Evolutionary conservation across 1,139 yeast species (phyloP).

Genomic region (Hyphopichia fennica): DNA sequence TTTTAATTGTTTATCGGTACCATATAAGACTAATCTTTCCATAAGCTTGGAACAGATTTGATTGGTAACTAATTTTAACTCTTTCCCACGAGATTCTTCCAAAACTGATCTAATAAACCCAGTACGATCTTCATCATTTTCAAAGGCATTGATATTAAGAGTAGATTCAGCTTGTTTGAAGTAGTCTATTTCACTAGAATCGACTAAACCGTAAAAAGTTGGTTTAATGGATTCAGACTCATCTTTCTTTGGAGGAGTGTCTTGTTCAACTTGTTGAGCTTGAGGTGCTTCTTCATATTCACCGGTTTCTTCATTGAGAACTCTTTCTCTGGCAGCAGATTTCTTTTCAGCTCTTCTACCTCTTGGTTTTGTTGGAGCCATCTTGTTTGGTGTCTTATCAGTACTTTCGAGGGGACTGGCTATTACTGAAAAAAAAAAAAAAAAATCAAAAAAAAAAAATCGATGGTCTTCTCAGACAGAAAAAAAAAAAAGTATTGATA

Average conservation of each 20-base stretch:
- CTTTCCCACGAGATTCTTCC: slow-evolving; percentile 88
- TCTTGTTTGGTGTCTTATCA: not conserved
- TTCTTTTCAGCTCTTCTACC: slow-evolving; percentile 66
- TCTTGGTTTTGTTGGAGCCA: slow-evolving; percentile 44
- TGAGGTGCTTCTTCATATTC: slow-evolving; percentile 9
- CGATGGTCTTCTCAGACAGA: slow-evolving; percentile 1
- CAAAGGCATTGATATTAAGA: slow-evolving; percentile 77
- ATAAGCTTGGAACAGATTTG: slow-evolving; percentile 91
- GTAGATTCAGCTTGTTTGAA: slow-evolving; percentile 92
- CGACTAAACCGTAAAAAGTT: slow-evolving; percentile 81
- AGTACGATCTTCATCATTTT: slow-evolving; percentile 65
- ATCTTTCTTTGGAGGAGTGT: slow-evolving; percentile 7
- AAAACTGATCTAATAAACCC: slow-evolving; percentile 76
- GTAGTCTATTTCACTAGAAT: slow-evolving; percentile 80
- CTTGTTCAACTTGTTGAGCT: slow-evolving; percentile 5
- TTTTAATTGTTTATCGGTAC: slow-evolving; percentile 65
- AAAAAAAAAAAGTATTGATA: not conserved
- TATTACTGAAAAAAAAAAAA: not conserved
- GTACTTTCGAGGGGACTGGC: too few relatives aligned
- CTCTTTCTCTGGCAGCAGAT: slow-evolving; percentile 16
- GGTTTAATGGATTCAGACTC: slow-evolving; percentile 8
- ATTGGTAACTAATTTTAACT: slow-evolving; percentile 86
- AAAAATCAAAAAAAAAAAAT: not conserved
- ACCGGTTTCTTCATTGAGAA: slow-evolving; percentile 14
- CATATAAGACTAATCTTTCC: slow-evolving; percentile 77